Conservation (phyloP, 495 filamentous ascomycete genomes). For the Stereocaulon alpinum region DNA sequence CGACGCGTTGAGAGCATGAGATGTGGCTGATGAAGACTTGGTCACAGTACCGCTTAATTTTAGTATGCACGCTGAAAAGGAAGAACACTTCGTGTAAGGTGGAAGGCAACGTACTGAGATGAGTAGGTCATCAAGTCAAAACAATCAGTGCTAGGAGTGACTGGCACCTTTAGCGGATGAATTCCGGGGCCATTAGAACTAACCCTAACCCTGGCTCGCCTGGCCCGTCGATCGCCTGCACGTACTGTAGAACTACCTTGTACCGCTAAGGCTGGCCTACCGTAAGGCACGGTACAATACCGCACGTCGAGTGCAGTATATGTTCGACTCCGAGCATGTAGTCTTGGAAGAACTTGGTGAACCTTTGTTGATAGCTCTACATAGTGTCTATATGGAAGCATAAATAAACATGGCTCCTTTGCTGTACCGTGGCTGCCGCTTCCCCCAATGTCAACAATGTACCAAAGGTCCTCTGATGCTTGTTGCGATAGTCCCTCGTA, state of each 20-base stretch:
- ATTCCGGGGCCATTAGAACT: too few relatives aligned
- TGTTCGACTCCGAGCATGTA: too few relatives aligned
- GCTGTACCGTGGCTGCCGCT: not conserved
- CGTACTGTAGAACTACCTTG: too few relatives aligned
- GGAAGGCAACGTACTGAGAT: not conserved
- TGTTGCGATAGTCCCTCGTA: not conserved
- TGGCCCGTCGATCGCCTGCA: too few relatives aligned
- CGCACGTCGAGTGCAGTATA: too few relatives aligned
- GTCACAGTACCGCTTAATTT: not conserved
- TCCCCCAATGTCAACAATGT: not conserved
- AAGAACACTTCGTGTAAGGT: not conserved
- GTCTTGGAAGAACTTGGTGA: too few relatives aligned
- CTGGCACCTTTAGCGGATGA: too few relatives aligned
- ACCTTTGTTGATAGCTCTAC: too few relatives aligned
- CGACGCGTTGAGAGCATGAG: not conserved
- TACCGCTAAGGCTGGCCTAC: too few relatives aligned
- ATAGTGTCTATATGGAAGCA: not conserved
- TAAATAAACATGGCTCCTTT: not conserved
- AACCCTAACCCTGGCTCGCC: too few relatives aligned
- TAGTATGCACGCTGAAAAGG: not conserved
- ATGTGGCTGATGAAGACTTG: not conserved
- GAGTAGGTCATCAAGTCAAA: constrained; percentile 1
- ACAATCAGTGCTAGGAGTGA: not conserved
- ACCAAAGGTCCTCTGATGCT: not conserved
- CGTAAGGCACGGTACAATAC: too few relatives aligned